Conservation (phyloP, 1,284 basidiomycete genomes). For the Bjerkandera adusta region DNA sequence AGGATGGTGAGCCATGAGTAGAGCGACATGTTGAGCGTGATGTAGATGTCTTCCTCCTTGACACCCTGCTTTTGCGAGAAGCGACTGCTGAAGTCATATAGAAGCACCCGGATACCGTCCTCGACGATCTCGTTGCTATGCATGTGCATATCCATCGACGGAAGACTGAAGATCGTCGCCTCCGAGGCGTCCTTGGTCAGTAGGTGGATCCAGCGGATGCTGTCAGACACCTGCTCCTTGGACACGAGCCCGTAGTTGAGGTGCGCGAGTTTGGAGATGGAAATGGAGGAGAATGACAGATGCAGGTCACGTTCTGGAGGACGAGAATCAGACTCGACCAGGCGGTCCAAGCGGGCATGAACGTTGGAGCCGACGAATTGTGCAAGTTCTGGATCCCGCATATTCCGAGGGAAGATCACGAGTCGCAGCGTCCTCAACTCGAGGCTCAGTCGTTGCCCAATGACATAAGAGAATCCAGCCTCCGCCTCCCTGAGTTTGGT, state of each 20-base stretch:
- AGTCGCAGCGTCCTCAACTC: constrained; percentile 59
- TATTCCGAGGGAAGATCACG: constrained; percentile 73
- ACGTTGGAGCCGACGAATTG: constrained; percentile 67
- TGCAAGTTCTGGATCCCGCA: constrained; percentile 71
- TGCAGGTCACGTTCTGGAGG: constrained; percentile 60
- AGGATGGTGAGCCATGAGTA: constrained; percentile 79
- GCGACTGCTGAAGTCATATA: constrained; percentile 72
- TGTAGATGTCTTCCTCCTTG: constrained; percentile 60
- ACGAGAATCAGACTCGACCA: constrained; percentile 46
- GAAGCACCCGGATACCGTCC: constrained; percentile 40
- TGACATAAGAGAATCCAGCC: constrained; percentile 52
- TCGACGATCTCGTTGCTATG: constrained; percentile 55
- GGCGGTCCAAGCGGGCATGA: constrained; percentile 63
- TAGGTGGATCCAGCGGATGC: constrained; percentile 50
- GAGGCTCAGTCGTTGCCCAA: constrained; percentile 73
- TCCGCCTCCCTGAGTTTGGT: constrained; percentile 66
- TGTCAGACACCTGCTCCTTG: constrained; percentile 35
- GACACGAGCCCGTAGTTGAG: constrained; percentile 44
- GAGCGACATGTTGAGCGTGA: constrained; percentile 76
- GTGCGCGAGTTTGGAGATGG: constrained; percentile 67
- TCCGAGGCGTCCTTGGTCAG: constrained; percentile 59
- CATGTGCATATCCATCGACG: constrained; percentile 80
- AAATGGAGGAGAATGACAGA: constrained; percentile 71
- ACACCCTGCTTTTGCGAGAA: constrained; percentile 52
- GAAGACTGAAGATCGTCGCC: constrained; percentile 73